A percentile compares a stretch with the other conserved stretches of the same genome.
Evolutionary conservation across 2,329 filamentous ascomycete species (phyloP).

Genomic region (Penicillium frequentans): DNA sequence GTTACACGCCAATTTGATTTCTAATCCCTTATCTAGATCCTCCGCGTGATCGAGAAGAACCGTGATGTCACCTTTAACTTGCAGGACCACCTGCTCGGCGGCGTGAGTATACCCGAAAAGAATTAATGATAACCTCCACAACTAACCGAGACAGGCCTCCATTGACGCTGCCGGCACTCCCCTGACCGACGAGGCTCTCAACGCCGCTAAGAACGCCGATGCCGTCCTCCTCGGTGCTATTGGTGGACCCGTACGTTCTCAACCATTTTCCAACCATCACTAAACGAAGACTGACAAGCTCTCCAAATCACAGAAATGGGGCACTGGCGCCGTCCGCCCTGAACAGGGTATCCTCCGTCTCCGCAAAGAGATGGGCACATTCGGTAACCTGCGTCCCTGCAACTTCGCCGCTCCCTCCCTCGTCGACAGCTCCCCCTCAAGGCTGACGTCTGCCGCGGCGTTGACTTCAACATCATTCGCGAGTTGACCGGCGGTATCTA

Average conservation of each 20-base stretch:
- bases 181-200: constrained; percentile 79
- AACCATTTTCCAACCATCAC: neutral
- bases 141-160: constrained; percentile 62
- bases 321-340: constrained; percentile 80
- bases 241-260: constrained; percentile 71
- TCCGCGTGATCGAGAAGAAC: constrained; percentile 73
- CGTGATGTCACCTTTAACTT: constrained; percentile 81
- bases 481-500: constrained; percentile 93
- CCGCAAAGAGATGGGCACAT: constrained; percentile 90
- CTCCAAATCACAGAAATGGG: constrained; percentile 70
- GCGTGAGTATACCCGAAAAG: constrained; percentile 62
- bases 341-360: constrained; percentile 90
- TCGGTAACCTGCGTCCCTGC: constrained; percentile 93
- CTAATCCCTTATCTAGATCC: constrained; percentile 54
- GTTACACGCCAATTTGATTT: neutral
- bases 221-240: constrained; percentile 92
- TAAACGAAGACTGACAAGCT: neutral
- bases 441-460: constrained; percentile 77
- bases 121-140: no score
- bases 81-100: constrained; percentile 84
- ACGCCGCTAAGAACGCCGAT: constrained; percentile 79
- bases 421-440: constrained; percentile 82
- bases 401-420: constrained; percentile 89
- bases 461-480: constrained; percentile 89
- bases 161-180: constrained; percentile 79